A percentile compares a stretch with the other conserved stretches of the same genome.
Evolutionary conservation across 148 eudicot genomes (phyloP).

Genomic region (Vaccinium myrtillus): DNA sequence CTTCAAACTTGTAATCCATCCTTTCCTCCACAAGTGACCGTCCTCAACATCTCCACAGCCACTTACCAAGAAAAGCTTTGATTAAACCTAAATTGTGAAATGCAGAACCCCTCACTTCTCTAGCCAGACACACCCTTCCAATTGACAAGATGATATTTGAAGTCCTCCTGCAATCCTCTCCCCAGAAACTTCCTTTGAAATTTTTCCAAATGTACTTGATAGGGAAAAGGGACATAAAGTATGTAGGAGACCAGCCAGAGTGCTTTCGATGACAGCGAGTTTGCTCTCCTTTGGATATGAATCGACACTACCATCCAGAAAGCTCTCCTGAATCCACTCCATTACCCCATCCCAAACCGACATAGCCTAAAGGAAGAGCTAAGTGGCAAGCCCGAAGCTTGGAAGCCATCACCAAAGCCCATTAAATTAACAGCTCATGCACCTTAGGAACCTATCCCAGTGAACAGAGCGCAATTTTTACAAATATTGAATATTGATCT

Average conservation of each 20-base stretch:
- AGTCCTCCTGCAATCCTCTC: not conserved
- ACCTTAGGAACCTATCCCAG: not conserved
- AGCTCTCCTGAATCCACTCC: not conserved
- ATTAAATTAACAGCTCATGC: not conserved
- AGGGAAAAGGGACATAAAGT: not conserved
- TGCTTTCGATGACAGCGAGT: not conserved
- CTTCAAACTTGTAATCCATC: no score
- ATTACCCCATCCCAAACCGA: not conserved
- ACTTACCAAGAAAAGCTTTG: no score
- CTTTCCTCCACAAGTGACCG: no score
- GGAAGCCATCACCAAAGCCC: not conserved
- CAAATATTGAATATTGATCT: not conserved
- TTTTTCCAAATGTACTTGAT: not conserved
- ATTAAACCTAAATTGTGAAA: no score
- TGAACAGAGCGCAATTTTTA: not conserved
- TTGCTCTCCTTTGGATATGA: not conserved
- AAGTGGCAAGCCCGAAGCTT: not conserved
- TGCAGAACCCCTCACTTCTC: no score
- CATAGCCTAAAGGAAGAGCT: not conserved
- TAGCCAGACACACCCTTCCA: no score
- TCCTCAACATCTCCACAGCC: no score
- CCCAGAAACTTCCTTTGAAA: not conserved
- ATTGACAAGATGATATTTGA: no score
- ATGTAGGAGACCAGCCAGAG: not conserved
- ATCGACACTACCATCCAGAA: not conserved